A percentile compares a stretch with the other conserved stretches of the same genome.
These are phyloP conservation scores for Dendrocalamus sinicus DNA, from an alignment of 176 grass and related monocot species.

Conservation along the genomic window DNA sequence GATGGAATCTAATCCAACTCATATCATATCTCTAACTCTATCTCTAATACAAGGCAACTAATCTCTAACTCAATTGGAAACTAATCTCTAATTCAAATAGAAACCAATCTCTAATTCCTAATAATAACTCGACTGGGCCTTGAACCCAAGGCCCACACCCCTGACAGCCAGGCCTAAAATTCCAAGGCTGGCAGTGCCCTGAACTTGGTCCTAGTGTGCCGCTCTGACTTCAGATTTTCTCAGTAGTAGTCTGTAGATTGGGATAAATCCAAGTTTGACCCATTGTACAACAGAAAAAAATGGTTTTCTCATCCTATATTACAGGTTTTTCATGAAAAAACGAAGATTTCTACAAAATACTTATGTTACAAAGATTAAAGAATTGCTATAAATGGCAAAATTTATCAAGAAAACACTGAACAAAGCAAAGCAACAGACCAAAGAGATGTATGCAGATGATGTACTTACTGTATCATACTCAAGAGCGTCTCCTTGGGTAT, in stretches of 20 bases:
- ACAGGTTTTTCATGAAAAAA: neutral
- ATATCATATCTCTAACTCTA: too few relatives aligned
- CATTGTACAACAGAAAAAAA: neutral
- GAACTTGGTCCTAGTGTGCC: neutral
- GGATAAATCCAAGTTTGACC: neutral
- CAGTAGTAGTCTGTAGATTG: neutral
- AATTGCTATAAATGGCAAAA: neutral
- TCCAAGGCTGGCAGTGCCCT: neutral
- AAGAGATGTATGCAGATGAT: neutral
- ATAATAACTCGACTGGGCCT: too few relatives aligned
- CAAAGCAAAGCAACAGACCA: neutral
- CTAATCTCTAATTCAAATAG: too few relatives aligned
- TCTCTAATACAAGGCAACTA: too few relatives aligned
- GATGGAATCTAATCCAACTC: too few relatives aligned
- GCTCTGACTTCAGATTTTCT: neutral
- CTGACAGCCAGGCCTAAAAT: neutral
- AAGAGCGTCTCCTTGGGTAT: constrained; percentile 24
- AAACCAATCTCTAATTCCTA: too few relatives aligned
- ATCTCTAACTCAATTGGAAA: too few relatives aligned
- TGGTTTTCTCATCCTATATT: neutral
- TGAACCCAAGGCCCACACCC: too few relatives aligned
- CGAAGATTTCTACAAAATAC: neutral
- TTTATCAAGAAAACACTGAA: neutral
- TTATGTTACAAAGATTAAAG: neutral
- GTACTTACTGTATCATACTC: constrained; percentile 35